Evolutionary conservation across 1,284 basidiomycete species (phyloP), one percentile per base, ranked within the genome.

Genomic region (Neonothopanus nambi): DNA sequence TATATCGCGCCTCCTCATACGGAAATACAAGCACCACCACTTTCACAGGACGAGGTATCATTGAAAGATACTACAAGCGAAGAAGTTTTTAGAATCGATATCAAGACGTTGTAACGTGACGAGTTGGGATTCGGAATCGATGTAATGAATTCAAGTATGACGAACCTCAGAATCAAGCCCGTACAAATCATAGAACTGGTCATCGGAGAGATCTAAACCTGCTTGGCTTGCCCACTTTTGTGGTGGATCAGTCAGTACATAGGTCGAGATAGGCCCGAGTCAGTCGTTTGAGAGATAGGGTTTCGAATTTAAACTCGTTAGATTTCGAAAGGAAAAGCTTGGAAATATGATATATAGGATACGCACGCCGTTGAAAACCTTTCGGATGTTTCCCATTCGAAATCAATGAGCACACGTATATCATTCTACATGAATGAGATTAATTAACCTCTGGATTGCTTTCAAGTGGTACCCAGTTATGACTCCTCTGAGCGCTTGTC

Each of bases 11-110:
- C 48, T 83, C 80, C 0, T 80, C 75, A 48, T 86, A 80, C 0
- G 93, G 93, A 69, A 95, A 95, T 23, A 95, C 77, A 1, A 96
- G 73, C 5, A 95, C 73, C 8, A 95, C 82, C 0, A 93, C 93
- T 61, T 87, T 86, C 26, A 88, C 87, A 0, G 89, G 91, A 59
- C 77, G 66, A 0, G 87, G 76, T 0, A 93, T 84, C 65, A 90
- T 77, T 0, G 59, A 70, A 0, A 93, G 81, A 28, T 94, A 78
- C 81, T 93, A 59, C n/a, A n/a, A n/a, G n/a, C n/a, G n/a, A 36
- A 47, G 45, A 15, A n/a, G 4, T 8, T 17, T 48, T 11, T 8
- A 18, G 5, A 11, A 37, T 3, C 12, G 13, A 35, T 18, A n/a
- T 15, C 33, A 17, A 7, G 17, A 20, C n/a, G n/a, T n/a, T n/a